Evolutionary conservation across 1,284 basidiomycete genomes (phyloP).

Genomic region (Peniophora sp.): DNA sequence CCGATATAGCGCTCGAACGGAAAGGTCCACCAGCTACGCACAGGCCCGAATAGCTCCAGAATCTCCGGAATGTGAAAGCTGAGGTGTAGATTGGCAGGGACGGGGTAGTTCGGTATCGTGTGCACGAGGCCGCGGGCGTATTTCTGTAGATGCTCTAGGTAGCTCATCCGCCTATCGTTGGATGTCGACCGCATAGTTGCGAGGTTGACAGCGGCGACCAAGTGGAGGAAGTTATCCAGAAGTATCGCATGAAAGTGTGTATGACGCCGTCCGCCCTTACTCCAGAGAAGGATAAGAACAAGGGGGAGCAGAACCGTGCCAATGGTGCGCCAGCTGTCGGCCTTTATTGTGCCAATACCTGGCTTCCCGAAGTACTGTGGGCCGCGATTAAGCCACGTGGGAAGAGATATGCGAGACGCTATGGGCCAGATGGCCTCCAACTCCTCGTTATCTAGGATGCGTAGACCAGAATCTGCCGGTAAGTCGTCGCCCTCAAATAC

Average conservation of each 20-base stretch:
- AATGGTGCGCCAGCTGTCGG: slow-evolving; percentile 9
- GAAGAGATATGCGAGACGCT: slow-evolving; percentile 4
- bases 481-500: not conserved
- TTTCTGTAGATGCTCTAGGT: not conserved
- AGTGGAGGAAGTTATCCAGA: slow-evolving; percentile 5
- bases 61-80: not conserved
- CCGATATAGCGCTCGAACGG: slow-evolving; percentile 26
- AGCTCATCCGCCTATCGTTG: not conserved
- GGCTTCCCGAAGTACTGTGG: slow-evolving; percentile 5
- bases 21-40: slow-evolving; percentile 25
- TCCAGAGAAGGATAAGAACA: slow-evolving; percentile 8
- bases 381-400: slow-evolving; percentile 7
- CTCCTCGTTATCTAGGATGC: not conserved
- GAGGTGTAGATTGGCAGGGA: not conserved
- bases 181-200: not conserved
- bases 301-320: slow-evolving; percentile 8
- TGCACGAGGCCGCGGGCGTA: not conserved
- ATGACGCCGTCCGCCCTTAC: not conserved
- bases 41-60: slow-evolving; percentile 18
- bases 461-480: not conserved
- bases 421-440: not conserved
- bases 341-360: slow-evolving; percentile 9
- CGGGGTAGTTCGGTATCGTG: not conserved
- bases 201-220: slow-evolving; percentile 3
- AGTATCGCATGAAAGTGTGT: not conserved